Conservation (phyloP, 345 rosid species). For the Gossypium bickii region DNA sequence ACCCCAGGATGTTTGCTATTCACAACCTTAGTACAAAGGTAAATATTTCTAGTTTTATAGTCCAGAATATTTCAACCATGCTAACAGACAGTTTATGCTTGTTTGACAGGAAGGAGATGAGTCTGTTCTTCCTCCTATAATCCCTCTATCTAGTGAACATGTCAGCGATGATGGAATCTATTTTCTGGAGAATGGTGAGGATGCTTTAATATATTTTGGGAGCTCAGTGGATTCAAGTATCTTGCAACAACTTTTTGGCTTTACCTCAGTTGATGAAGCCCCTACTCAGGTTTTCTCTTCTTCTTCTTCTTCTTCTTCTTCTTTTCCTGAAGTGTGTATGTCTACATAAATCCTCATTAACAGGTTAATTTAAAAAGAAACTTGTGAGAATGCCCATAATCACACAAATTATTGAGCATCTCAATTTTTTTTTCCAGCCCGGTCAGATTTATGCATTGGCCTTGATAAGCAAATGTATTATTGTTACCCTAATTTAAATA, state of each 20-base stretch:
- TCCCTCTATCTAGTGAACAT: conserved; percentile 83
- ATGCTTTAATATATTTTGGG: conserved; percentile 81
- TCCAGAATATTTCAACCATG: conserved; percentile 7
- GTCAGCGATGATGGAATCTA: conserved; percentile 75
- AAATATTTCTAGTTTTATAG: conserved; percentile 3
- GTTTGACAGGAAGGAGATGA: conserved; percentile 55
- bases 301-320: not conserved
- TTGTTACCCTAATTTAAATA: not conserved
- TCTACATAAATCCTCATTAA: not conserved
- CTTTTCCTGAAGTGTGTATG: conserved; percentile 4
- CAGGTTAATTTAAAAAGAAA: not conserved
- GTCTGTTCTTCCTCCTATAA: conserved; percentile 47
- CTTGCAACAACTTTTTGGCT: conserved; percentile 61
- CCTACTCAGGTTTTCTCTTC: conserved; percentile 55
- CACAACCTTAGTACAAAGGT: conserved; percentile 75
- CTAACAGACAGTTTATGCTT: conserved; percentile 13
- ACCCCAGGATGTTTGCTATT: conserved; percentile 84
- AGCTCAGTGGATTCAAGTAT: conserved; percentile 56
- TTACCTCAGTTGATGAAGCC: conserved; percentile 53
- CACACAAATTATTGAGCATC: not conserved
- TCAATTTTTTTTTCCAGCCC: not conserved
- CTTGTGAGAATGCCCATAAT: not conserved
- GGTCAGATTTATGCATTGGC: not conserved
- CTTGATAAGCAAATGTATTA: not conserved
- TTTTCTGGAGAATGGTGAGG: conserved; percentile 93